A percentile compares a stretch with the other conserved stretches of the same genome.
Conservation (phyloP, 2,329 filamentous ascomycete genomes). For the Coniochaeta sp. region DNA sequence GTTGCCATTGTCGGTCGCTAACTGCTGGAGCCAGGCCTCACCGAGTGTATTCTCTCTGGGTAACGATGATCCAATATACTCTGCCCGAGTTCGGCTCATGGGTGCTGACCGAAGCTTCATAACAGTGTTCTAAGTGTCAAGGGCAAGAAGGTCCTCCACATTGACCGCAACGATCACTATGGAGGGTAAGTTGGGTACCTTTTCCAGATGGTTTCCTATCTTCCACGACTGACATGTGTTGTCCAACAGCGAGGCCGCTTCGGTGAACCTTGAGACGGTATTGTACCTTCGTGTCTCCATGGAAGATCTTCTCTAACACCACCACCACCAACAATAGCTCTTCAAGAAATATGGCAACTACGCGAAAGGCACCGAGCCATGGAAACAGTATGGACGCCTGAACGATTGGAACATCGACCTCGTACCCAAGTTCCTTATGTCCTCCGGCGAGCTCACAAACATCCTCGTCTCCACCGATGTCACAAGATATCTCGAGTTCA, state of each 20-base stretch:
- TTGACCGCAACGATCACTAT: constrained; percentile 97
- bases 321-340: constrained; percentile 48
- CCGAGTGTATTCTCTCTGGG: constrained; percentile 98
- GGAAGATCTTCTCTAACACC: constrained; percentile 4
- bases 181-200: constrained; percentile 64
- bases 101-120: constrained; percentile 1
- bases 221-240: constrained; percentile 11
- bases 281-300: constrained; percentile 17
- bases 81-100: neutral
- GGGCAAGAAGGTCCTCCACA: constrained; percentile 98
- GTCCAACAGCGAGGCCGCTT: constrained; percentile 72
- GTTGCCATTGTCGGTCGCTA: constrained; percentile 9
- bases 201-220: constrained; percentile 6
- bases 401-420: constrained; percentile 99
- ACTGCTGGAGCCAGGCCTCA: constrained; percentile 60
- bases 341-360: constrained; percentile 96
- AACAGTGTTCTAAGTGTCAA: constrained; percentile 89
- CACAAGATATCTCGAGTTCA: constrained; percentile 83
- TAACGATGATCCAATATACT: constrained; percentile 31
- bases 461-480: constrained; percentile 95
- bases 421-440: constrained; percentile 97
- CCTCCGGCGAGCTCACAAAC: constrained; percentile 95
- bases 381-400: constrained; percentile 93
- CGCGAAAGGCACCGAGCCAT: constrained; percentile 72
- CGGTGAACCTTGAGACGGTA: constrained; percentile 92